Evolutionary conservation across 345 rosid genomes (phyloP).

Genomic region (Eucalyptus tenuipes): DNA sequence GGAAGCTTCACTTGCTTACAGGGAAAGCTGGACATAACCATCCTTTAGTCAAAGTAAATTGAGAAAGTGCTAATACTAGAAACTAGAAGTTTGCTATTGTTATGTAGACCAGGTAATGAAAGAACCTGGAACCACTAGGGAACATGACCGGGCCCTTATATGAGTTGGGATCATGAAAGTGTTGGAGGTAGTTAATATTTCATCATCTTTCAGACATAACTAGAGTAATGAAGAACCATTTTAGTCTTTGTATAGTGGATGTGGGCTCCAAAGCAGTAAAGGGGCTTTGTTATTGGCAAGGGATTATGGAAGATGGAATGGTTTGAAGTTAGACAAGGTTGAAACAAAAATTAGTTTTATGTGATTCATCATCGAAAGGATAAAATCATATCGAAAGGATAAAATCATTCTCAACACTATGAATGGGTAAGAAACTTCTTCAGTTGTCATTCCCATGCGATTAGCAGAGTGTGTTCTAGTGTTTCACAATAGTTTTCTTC

Average conservation of each 20-base stretch:
- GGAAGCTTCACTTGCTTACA: not conserved
- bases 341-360: not conserved
- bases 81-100: not conserved
- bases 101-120: not conserved
- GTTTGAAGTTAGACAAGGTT: not conserved
- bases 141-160: not conserved
- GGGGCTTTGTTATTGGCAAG: not conserved
- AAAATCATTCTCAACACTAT: not conserved
- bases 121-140: not conserved
- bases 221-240: not conserved
- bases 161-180: not conserved
- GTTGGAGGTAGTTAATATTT: not conserved
- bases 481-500: not conserved
- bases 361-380: not conserved
- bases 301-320: not conserved
- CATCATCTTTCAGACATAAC: not conserved
- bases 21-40: not conserved
- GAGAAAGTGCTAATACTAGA: not conserved
- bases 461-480: not conserved
- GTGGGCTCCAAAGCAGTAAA: not conserved
- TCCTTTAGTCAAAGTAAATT: not conserved
- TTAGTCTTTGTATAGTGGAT: not conserved
- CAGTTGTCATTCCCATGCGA: not conserved
- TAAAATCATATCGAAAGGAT: not conserved
- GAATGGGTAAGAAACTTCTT: not conserved